Base-by-base conservation (phyloP, 495 filamentous ascomycete genomes). In the Hypoxylon rickii region DNA sequence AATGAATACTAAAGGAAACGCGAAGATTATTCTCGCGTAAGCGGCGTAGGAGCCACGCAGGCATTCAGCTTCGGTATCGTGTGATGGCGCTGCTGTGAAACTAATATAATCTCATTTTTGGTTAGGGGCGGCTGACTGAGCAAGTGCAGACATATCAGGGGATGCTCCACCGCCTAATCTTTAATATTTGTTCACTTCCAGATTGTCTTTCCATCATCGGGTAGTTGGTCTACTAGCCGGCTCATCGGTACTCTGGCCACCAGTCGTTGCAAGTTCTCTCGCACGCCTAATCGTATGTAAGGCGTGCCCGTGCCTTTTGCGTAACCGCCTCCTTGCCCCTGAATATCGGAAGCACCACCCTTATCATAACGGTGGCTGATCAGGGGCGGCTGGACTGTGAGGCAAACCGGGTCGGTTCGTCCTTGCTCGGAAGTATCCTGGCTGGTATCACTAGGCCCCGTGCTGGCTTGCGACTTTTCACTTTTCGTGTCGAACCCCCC, bases 331-430 rank as follows among this genome's bases (percentile, higher is more conserved):
- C 76, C 76, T 2, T 75, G 69, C 0, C 72, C 70, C 47, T 65
- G 69, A 40, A 78, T 79, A 50, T 79, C 59, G 17, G 75, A 78
- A 12, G 65, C 63, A 1, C 68, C 71, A 6, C 66, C 70, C 13
- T 64, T 67, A 0, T 68, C 68, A 55, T 70, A 75, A 21, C 71
- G 71, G 20, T 78, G 76, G 15, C 73, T 77, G 46, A 79, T 73
- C 16, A 79, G 51, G n/a, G 76, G 76, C 12, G 76, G 76, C 33
- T 76, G 73, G 7, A 72, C 69, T 3, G 76, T 79, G 19, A 79
- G 61, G 26, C 76, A 78, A 0, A 72, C 48, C 1, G 70, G 73
- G 1, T 6, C 2, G 17, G 3, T 2, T 20, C 29, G 47, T 37
- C 16, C 31, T 17, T 16, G 24, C 2, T 34, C n/a, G 1, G 33